These are phyloP conservation scores for Wickerhamiella vanderwaltii DNA, from an alignment of 805 yeast genomes.

Conservation along the genomic window DNA sequence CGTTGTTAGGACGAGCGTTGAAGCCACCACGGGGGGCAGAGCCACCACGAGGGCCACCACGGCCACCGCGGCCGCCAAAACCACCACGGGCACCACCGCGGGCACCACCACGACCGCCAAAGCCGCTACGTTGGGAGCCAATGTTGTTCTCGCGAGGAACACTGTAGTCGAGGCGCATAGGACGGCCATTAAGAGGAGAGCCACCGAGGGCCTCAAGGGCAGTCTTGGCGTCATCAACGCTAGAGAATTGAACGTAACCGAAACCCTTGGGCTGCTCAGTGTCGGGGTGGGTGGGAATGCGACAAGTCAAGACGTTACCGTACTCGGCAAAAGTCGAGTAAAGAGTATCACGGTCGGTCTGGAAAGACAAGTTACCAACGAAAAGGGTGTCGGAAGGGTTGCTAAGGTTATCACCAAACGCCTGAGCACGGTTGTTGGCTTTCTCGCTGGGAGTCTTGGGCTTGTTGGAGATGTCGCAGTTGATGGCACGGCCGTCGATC, in stretches of 20 bases:
- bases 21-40: constrained; percentile 19
- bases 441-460: constrained; percentile 40
- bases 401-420: constrained; percentile 82
- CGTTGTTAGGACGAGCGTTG: constrained; percentile 18
- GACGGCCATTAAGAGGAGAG: constrained; percentile 77
- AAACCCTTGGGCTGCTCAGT: constrained; percentile 98
- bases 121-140: constrained; percentile 31
- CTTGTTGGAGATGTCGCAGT: constrained; percentile 85
- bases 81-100: constrained; percentile 18
- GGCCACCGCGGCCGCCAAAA: constrained; percentile 26
- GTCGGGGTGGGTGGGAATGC: constrained; percentile 97
- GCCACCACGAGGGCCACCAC: constrained; percentile 19
- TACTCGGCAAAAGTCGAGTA: constrained; percentile 59
- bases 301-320: constrained; percentile 77
- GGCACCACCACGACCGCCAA: constrained; percentile 18
- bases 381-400: constrained; percentile 92
- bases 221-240: constrained; percentile 78
- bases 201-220: constrained; percentile 85
- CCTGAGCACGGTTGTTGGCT: constrained; percentile 65
- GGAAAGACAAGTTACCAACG: constrained; percentile 91
- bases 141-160: constrained; percentile 64
- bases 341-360: constrained; percentile 68
- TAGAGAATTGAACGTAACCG: constrained; percentile 88
- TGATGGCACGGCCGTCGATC: constrained; percentile 93
- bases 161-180: constrained; percentile 89